Percentiles rank a stretch among this genome's conserved stretches.
Conservation (phyloP, 495 filamentous ascomycete genomes). For the Daldinia vernicosa region DNA sequence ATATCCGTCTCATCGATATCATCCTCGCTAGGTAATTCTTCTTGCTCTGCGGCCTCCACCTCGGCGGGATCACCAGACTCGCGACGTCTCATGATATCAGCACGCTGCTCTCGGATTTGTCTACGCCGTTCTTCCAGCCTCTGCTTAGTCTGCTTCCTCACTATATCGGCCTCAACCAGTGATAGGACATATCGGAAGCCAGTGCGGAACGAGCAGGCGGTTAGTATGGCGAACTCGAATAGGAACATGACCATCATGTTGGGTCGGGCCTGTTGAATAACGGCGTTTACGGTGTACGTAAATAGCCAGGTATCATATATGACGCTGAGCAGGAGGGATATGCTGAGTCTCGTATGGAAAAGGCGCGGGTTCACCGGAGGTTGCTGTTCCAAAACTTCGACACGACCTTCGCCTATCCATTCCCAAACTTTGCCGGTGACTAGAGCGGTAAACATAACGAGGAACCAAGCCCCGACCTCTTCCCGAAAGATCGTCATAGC, state of each 20-base stretch:
- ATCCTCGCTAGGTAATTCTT: constrained; percentile 70
- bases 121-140: constrained; percentile 68
- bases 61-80: constrained; percentile 57
- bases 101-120: constrained; percentile 65
- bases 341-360: constrained; percentile 84
- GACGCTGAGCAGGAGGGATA: constrained; percentile 80
- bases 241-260: constrained; percentile 99
- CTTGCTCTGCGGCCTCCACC: constrained; percentile 53
- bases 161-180: constrained; percentile 79
- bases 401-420: constrained; percentile 95
- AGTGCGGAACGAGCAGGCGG: constrained; percentile 82
- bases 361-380: constrained; percentile 87
- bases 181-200: constrained; percentile 78
- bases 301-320: constrained; percentile 80
- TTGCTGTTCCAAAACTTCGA: constrained; percentile 94
- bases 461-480: constrained; percentile 89
- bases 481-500: constrained; percentile 99
- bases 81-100: constrained; percentile 70
- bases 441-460: constrained; percentile 95
- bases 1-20: constrained; percentile 92
- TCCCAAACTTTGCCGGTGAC: constrained; percentile 95
- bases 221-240: constrained; percentile 92
- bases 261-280: constrained; percentile 83
- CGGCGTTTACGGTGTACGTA: constrained; percentile 78
- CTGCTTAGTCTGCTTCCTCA: constrained; percentile 71